Evolutionary conservation across 2,329 filamentous ascomycete species (phyloP), one percentile per base, ranked within the genome.

Genomic region (Aureobasidium sp.): DNA sequence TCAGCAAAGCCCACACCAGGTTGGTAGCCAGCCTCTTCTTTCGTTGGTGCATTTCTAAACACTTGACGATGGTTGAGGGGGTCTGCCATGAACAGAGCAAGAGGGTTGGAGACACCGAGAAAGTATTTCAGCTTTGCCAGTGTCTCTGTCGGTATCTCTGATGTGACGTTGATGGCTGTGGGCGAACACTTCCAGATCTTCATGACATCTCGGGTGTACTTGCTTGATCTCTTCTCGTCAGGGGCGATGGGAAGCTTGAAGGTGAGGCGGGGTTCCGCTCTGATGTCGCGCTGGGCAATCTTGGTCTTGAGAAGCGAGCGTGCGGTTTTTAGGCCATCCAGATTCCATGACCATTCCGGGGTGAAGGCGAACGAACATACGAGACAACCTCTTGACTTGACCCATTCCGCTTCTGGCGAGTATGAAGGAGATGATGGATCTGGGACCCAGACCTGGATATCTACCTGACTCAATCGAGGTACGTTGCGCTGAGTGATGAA

Each of bases 401-500:
- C 75, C 71, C 78, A 79, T 59, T 82, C 80, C 13, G 42, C 59
- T 3, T 61, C 57, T 51, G 75, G 68, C 16, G 75, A 75, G 64
- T 84, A 81, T 2, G 79, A 77, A 62, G 78, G 77, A 37, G 81
- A 79, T 64, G 79, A 77, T 50, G 81, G 75, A 72, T 90, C 87
- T 0, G 88, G 88, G 30, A 87, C 73, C 87, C 87, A 92, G n/a
- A 87, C 74, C 66, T 85, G 79, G 0, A 82, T 80, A 61, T 78
- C 80, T 55, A 97, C 80, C 51, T 85, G 86, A 8, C 90, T 86
- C 57, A 97, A 79, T 45, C 81, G 81, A 1, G 90, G 85, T 66
- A 85, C 85, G 66, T 88, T 82, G 61, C 88, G 78, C 70, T 86
- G 83, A 0, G 89, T 90, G 71, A 91, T 78, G 70, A 89, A 87